Percentiles rank a stretch among this genome's conserved stretches.
Conservation (phyloP, 2,329 filamentous ascomycete species). For the Aspergillus sp. region DNA sequence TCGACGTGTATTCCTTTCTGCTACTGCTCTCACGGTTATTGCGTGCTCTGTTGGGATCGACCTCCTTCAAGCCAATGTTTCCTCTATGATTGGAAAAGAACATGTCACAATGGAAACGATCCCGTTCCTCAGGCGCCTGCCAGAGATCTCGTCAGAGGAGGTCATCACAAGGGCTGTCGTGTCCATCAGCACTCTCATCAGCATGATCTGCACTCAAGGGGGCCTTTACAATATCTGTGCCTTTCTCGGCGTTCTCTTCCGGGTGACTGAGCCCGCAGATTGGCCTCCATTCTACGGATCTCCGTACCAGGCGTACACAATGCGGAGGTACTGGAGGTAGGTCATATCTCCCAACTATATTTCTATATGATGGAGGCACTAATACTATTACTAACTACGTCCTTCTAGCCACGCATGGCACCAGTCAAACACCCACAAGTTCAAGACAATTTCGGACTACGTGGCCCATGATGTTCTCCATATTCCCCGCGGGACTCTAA, state of each 20-base stretch:
- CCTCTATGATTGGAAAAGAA: neutral
- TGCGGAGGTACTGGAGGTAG: constrained; percentile 9
- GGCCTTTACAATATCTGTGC: constrained; percentile 1
- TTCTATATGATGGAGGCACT: neutral
- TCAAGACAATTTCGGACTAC: neutral
- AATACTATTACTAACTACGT: no score
- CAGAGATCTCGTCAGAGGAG: constrained; percentile 1
- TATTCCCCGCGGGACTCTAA: neutral
- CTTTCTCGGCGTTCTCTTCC: neutral
- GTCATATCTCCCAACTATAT: neutral
- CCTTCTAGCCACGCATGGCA: neutral
- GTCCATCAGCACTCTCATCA: neutral
- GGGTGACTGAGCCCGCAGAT: neutral
- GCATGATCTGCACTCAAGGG: constrained; percentile 3
- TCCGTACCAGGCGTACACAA: constrained; percentile 2
- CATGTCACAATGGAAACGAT: constrained; percentile 1
- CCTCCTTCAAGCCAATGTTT: neutral
- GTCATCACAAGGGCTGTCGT: neutral
- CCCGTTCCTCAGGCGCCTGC: neutral
- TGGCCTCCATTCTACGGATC: constrained; percentile 10
- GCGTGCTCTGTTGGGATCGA: constrained; percentile 2
- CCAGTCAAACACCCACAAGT: constrained; percentile 9
- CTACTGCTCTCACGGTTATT: neutral
- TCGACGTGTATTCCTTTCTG: neutral
- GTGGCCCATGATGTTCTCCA: neutral